A percentile compares a stretch with the other conserved stretches of the same genome.
These are phyloP conservation scores for Xanthoconium stramineum DNA, from an alignment of 768 basidiomycete species.

Conservation along the genomic window DNA sequence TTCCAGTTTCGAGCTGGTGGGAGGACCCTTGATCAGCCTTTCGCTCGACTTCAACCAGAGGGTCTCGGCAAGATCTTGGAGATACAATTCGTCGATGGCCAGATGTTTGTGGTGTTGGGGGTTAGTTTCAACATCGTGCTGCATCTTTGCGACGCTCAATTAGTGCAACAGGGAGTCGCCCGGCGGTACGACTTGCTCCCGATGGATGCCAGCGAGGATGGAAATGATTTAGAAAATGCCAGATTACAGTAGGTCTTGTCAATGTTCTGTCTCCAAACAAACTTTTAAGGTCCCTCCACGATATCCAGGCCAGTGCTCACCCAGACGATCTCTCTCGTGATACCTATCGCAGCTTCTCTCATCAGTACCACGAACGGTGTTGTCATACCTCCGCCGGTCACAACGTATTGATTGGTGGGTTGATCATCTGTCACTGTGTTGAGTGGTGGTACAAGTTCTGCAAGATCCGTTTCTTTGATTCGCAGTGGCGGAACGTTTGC, in stretches of 20 bases:
- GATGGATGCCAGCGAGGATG: constrained; percentile 11
- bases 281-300: constrained; percentile 4
- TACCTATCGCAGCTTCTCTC: no score
- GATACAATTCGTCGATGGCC: constrained; percentile 21
- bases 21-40: background rate
- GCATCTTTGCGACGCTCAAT: constrained; percentile 2
- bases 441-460: no score
- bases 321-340: constrained; percentile 13
- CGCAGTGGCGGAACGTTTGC: no score
- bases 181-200: constrained; percentile 20
- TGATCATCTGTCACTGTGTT: no score
- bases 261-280: background rate
- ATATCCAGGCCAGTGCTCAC: constrained; percentile 10
- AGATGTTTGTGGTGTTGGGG: constrained; percentile 24
- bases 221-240: constrained; percentile 3
- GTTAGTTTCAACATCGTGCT: constrained; percentile 11
- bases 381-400: no score
- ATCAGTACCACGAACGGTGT: no score
- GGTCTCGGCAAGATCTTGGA: constrained; percentile 20
- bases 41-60: constrained; percentile 17
- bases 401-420: no score
- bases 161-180: constrained; percentile 7
- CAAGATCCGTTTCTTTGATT: no score
- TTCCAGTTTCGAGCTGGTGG: constrained; percentile 19
- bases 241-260: constrained; percentile 19